Conservation (phyloP, 1,284 basidiomycete genomes). For the Phellinidium pouzarii region DNA sequence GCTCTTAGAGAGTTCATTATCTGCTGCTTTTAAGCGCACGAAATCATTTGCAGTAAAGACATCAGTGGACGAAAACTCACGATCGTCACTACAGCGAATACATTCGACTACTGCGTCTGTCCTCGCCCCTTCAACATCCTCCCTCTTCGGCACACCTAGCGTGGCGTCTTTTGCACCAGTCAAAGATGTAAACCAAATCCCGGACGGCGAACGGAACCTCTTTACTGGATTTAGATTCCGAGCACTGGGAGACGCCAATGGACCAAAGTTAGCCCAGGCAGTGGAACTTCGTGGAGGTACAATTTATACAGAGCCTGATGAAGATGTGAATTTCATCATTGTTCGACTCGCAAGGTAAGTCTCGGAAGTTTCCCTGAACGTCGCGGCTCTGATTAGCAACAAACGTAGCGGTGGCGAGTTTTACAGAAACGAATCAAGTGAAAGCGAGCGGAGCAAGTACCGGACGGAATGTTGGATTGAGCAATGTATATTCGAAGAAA, state of each 20-base stretch:
- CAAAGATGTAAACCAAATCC: neutral
- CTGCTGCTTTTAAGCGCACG: conserved; percentile 19
- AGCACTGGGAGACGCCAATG: conserved; percentile 57
- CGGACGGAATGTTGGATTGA: conserved; percentile 82
- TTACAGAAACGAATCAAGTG: conserved; percentile 45
- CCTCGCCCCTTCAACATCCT: conserved; percentile 13
- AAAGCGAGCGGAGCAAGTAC: conserved; percentile 42
- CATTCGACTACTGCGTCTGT: conserved; percentile 4
- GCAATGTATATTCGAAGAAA: conserved; percentile 61
- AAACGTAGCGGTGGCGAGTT: conserved; percentile 51
- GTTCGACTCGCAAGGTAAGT: conserved; percentile 64
- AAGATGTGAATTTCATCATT: conserved; percentile 54
- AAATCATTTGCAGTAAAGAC: conserved; percentile 21
- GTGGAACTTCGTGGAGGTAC: conserved; percentile 52
- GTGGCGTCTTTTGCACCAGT: neutral
- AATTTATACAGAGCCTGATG: conserved; percentile 39
- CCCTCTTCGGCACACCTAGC: neutral
- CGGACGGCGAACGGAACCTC: conserved; percentile 22
- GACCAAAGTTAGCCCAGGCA: conserved; percentile 45
- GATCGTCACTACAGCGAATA: conserved; percentile 37
- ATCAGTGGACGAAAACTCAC: conserved; percentile 18
- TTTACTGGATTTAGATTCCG: conserved; percentile 52
- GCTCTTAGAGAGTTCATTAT: conserved; percentile 6
- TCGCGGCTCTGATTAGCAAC: neutral
- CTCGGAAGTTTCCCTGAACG: conserved; percentile 10